Percentiles rank a stretch among this genome's conserved stretches.
These are phyloP conservation scores for Trifolium fragiferum DNA, from an alignment of 306 rosid species.

Conservation along the genomic window DNA sequence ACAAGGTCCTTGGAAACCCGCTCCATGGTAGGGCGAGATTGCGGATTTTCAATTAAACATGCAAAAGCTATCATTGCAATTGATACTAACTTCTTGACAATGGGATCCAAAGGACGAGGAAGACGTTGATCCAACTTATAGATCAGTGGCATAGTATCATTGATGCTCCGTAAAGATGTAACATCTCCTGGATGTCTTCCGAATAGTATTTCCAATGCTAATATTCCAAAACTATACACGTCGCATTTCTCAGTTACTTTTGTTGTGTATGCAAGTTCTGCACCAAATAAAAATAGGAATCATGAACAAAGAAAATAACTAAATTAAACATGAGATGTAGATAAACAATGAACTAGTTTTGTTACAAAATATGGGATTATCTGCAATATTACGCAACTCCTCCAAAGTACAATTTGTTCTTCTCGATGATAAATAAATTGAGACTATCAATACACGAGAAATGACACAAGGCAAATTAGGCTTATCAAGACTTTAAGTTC, in stretches of 20 bases:
- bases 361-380: too few species aligned
- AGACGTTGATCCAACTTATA: neutral
- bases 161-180: neutral
- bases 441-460: too few species aligned
- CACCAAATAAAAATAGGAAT: too few species aligned
- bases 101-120: neutral
- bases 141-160: neutral
- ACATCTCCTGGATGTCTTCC: neutral
- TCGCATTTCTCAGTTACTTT: neutral
- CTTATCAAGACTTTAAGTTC: too few species aligned
- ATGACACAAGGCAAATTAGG: too few species aligned
- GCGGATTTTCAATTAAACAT: constrained; percentile 15
- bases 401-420: too few species aligned
- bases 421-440: too few species aligned
- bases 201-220: neutral
- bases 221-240: neutral
- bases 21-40: constrained; percentile 29
- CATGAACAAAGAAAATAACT: too few species aligned
- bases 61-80: neutral
- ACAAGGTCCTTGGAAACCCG: neutral
- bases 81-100: neutral
- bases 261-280: constrained; percentile 10
- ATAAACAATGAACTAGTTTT: too few species aligned
- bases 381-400: too few species aligned
- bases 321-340: too few species aligned